Conservation (phyloP, 768 basidiomycete species). For the Cytidiella melzeri region DNA sequence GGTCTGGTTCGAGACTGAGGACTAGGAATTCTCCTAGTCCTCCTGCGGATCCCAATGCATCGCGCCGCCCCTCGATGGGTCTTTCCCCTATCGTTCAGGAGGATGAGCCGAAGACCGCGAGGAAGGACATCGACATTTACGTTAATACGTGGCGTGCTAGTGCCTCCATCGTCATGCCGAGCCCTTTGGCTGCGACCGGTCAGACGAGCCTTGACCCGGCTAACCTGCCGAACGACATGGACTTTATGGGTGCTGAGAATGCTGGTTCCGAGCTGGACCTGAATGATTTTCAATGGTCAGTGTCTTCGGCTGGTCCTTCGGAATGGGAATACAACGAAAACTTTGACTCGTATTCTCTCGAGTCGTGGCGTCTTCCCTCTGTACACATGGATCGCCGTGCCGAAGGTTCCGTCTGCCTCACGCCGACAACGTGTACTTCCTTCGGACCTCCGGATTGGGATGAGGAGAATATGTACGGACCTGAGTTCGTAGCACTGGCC, state of each 20-base stretch:
- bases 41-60: constrained; percentile 5
- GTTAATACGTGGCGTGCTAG: constrained; percentile 65
- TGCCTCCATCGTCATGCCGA: constrained; percentile 39
- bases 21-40: constrained; percentile 22
- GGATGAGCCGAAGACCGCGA: constrained; percentile 47
- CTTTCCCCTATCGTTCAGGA: constrained; percentile 61
- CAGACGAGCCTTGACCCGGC: constrained; percentile 45
- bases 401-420: constrained; percentile 51
- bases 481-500: constrained; percentile 28
- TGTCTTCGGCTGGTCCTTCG: constrained; percentile 61
- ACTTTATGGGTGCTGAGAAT: constrained; percentile 19
- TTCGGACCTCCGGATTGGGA: constrained; percentile 50
- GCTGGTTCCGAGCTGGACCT: constrained; percentile 45
- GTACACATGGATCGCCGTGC: constrained; percentile 49
- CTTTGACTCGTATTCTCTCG: constrained; percentile 33
- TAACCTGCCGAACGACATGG: constrained; percentile 42
- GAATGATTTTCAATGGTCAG: constrained; percentile 66
- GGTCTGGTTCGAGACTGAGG: constrained; percentile 24
- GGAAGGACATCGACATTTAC: constrained; percentile 42
- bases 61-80: constrained; percentile 24
- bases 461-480: not conserved
- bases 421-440: constrained; percentile 48
- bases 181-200: constrained; percentile 40
- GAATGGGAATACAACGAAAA: constrained; percentile 33
- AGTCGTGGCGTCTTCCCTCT: constrained; percentile 40